Conservation (phyloP, 352 stramenopile species). For the Thalassiosira ordinaria region DNA sequence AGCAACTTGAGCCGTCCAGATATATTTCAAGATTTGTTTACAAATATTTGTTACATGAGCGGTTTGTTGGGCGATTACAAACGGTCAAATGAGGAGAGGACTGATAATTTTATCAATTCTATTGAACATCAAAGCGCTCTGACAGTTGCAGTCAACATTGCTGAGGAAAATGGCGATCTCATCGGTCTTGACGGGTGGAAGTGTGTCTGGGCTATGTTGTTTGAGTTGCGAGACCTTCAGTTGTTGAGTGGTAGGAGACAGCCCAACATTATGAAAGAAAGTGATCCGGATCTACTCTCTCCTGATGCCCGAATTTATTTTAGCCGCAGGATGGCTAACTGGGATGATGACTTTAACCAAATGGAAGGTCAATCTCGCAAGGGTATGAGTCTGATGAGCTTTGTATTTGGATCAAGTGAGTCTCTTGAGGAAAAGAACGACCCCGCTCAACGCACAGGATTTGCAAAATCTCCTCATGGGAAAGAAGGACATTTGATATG, state of each 20-base stretch:
- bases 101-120: conserved; percentile 65
- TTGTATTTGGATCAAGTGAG: conserved; percentile 38
- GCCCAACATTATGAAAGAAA: conserved; percentile 60
- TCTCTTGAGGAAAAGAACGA: conserved; percentile 20
- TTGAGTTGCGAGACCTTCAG: conserved; percentile 81
- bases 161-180: conserved; percentile 63
- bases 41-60: conserved; percentile 70
- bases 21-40: conserved; percentile 83
- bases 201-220: conserved; percentile 75
- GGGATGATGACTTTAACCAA: conserved; percentile 39
- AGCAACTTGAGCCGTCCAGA: conserved; percentile 67
- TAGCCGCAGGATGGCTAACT: conserved; percentile 61
- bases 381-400: conserved; percentile 35
- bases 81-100: conserved; percentile 39
- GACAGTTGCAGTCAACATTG: conserved; percentile 69
- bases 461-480: conserved; percentile 53
- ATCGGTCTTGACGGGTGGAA: conserved; percentile 79
- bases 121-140: conserved; percentile 77
- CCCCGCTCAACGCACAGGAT: background rate
- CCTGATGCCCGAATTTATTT: conserved; percentile 60
- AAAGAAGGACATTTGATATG: conserved; percentile 77
- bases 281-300: conserved; percentile 72
- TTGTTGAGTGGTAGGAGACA: conserved; percentile 52
- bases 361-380: conserved; percentile 21
- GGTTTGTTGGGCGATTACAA: conserved; percentile 70